phyloP scores from a whole-genome alignment of 345 rosid species.

The Eutrema japonicum region DNA sequence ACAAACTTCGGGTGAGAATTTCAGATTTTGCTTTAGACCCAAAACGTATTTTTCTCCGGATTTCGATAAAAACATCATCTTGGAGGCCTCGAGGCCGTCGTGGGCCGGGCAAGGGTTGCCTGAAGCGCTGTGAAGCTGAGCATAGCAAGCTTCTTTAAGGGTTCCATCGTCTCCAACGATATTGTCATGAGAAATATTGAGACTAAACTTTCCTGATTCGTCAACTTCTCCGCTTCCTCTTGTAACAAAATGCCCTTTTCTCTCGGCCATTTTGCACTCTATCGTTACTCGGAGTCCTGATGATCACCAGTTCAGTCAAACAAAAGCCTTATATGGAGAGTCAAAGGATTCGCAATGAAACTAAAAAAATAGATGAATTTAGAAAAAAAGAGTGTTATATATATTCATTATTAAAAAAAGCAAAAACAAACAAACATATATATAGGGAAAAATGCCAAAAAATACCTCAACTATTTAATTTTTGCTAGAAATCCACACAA shows the following conservation, averaged over 20 bases:
- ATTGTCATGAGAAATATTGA: slow-evolving; percentile 50
- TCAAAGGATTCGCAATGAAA: neutral
- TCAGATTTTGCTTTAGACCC: slow-evolving; percentile 61
- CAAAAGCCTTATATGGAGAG: neutral
- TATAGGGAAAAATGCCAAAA: too few relatives aligned
- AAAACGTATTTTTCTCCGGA: slow-evolving; percentile 49
- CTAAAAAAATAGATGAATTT: neutral
- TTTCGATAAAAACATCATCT: slow-evolving; percentile 53
- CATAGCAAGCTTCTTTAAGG: slow-evolving; percentile 73
- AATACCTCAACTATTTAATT: too few relatives aligned
- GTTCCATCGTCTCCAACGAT: slow-evolving; percentile 54
- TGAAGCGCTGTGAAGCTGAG: slow-evolving; percentile 73
- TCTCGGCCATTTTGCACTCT: slow-evolving; percentile 61
- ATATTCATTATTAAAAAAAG: neutral
- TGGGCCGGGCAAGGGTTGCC: slow-evolving; percentile 61
- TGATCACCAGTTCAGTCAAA: neutral
- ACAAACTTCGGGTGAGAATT: slow-evolving; percentile 63
- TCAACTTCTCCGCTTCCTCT: slow-evolving; percentile 63
- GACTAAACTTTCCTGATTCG: slow-evolving; percentile 63
- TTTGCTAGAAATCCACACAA: too few relatives aligned
- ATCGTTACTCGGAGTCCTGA: slow-evolving; percentile 72
- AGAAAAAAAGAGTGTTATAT: neutral
- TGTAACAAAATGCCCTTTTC: slow-evolving; percentile 54
- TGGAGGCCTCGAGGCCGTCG: slow-evolving; percentile 57
- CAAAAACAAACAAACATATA: neutral